Percentiles rank a stretch among this genome's conserved stretches.
Evolutionary conservation across 805 yeast genomes (phyloP).

Genomic region (Tetrapisispora fleetii): DNA sequence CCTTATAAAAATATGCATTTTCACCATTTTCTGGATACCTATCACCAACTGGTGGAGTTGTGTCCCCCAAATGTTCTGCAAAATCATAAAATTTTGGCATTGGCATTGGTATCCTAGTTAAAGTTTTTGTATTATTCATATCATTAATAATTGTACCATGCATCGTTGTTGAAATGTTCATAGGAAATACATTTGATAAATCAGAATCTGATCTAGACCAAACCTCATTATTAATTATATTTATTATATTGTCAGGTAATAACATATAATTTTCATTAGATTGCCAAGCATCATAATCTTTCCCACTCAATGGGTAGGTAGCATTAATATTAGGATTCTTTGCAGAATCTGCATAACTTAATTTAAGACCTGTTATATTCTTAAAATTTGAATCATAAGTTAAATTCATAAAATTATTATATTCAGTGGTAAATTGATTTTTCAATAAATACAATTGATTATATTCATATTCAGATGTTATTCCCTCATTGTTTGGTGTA

Average conservation of each 20-base stretch:
- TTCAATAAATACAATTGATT: conserved; percentile 32
- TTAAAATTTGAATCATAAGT: conserved; percentile 49
- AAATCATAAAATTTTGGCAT: conserved; percentile 26
- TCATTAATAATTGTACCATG: conserved; percentile 33
- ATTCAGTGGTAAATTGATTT: conserved; percentile 28
- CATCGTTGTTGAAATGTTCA: conserved; percentile 42
- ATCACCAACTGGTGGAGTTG: conserved; percentile 21
- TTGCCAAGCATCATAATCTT: conserved; percentile 35
- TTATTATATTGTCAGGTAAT: conserved; percentile 49
- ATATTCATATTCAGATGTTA: conserved; percentile 30
- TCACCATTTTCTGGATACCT: conserved; percentile 7
- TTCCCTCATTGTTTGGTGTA: conserved; percentile 27
- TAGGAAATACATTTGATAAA: conserved; percentile 24
- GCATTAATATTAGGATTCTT: conserved; percentile 35
- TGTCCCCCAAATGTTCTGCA: conserved; percentile 21
- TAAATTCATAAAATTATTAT: conserved; percentile 31
- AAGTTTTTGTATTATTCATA: conserved; percentile 8
- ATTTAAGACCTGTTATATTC: conserved; percentile 61
- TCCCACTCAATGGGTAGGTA: conserved; percentile 48
- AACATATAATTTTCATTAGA: conserved; percentile 46
- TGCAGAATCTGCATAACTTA: conserved; percentile 52
- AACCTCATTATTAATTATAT: conserved; percentile 34
- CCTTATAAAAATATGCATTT: conserved; percentile 12
- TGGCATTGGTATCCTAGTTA: conserved; percentile 24
- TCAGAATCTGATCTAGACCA: conserved; percentile 37